Percentiles rank a stretch among this genome's conserved stretches.
phyloP scores from a whole-genome alignment of 768 basidiomycete genomes.

The Tephrocybe sp. region DNA sequence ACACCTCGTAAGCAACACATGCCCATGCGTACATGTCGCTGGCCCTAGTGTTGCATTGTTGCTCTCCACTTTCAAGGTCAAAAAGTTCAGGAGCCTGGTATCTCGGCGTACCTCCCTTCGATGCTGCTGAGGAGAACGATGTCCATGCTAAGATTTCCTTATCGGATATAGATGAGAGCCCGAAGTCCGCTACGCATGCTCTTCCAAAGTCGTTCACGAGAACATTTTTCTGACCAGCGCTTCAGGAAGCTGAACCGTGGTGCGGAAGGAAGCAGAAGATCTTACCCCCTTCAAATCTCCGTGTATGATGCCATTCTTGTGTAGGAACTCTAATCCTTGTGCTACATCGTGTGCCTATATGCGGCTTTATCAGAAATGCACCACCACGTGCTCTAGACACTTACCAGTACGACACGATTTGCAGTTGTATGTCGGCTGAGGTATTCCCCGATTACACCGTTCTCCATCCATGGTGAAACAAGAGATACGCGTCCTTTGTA shows the following conservation, averaged over 20 bases:
- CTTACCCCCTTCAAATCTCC: too few relatives aligned
- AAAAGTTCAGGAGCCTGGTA: conserved; percentile 23
- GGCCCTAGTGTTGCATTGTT: too few relatives aligned
- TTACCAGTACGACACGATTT: neutral
- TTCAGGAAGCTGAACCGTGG: neutral
- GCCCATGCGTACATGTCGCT: too few relatives aligned
- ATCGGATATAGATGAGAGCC: too few relatives aligned
- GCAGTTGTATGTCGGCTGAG: neutral
- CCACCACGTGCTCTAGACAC: neutral
- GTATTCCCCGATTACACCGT: neutral
- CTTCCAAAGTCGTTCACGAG: too few relatives aligned
- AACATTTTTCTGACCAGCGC: conserved; percentile 16
- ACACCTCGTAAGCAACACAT: conserved; percentile 19
- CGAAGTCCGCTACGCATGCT: too few relatives aligned
- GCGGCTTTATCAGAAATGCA: too few relatives aligned
- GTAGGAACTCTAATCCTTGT: neutral
- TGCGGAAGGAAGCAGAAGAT: too few relatives aligned
- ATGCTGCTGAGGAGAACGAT: conserved; percentile 4
- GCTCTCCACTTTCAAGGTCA: too few relatives aligned
- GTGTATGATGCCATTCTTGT: neutral
- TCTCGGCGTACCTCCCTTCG: conserved; percentile 10
- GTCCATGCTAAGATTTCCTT: too few relatives aligned
- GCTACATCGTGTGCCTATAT: neutral
- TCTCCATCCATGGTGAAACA: too few relatives aligned
- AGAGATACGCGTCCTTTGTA: too few relatives aligned